Evolutionary conservation across 306 rosid genomes (phyloP).

Genomic region (Elaeagnus macrophylla): DNA sequence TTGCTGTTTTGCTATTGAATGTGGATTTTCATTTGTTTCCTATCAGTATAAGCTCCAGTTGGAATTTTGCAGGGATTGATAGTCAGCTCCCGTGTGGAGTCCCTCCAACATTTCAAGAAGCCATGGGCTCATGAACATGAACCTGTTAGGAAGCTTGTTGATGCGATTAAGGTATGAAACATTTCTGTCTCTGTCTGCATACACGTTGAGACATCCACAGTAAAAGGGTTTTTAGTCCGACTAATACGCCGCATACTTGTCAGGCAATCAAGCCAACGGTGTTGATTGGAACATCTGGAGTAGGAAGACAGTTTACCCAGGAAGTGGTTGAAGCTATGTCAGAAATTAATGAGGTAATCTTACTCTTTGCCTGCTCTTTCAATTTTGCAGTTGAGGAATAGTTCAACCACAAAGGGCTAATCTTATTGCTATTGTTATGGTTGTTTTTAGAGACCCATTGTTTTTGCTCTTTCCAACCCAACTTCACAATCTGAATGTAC

Average conservation of each 20-base stretch:
- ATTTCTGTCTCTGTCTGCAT: constrained; percentile 17
- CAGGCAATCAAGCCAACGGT: constrained; percentile 88
- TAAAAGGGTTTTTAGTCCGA: not conserved
- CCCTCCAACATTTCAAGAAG: constrained; percentile 90
- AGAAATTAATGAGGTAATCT: constrained; percentile 57
- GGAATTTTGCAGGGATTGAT: constrained; percentile 62
- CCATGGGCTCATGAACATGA: constrained; percentile 95
- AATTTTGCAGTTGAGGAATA: not conserved
- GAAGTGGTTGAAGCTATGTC: constrained; percentile 82
- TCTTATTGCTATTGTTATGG: constrained; percentile 4
- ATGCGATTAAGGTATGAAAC: constrained; percentile 57
- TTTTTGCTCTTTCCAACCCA: constrained; percentile 55
- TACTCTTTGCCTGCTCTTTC: constrained; percentile 1
- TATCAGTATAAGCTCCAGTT: constrained; percentile 11
- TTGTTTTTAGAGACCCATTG: constrained; percentile 41
- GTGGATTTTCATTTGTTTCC: constrained; percentile 15
- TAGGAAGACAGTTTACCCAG: constrained; percentile 62
- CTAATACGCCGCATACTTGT: constrained; percentile 7
- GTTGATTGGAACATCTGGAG: constrained; percentile 88
- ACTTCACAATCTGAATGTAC: constrained; percentile 64
- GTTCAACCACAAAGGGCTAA: constrained; percentile 1
- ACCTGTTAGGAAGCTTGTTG: constrained; percentile 47
- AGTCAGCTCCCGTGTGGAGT: constrained; percentile 69
- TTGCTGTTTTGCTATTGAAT: constrained; percentile 9
- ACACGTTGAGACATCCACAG: not conserved